Percentiles rank a stretch among this genome's conserved stretches.
These are phyloP conservation scores for Chrysanthemum makinoi DNA, from an alignment of 129 eudicot species.

Conservation along the genomic window DNA sequence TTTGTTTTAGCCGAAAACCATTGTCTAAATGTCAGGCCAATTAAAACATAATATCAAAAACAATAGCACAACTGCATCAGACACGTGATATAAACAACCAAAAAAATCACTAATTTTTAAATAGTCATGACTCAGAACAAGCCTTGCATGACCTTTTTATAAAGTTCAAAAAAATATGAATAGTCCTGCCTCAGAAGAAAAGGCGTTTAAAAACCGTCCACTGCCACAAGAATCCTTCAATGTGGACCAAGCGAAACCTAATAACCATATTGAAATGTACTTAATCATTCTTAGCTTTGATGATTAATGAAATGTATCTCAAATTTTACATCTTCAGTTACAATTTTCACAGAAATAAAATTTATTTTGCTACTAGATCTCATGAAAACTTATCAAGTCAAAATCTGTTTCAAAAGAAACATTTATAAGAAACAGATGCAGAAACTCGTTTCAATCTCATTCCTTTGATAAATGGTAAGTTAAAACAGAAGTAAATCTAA, in stretches of 20 bases:
- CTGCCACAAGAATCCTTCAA: too few relatives aligned
- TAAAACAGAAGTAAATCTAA: conserved; percentile 13
- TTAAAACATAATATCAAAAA: too few relatives aligned
- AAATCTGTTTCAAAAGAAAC: conserved; percentile 19
- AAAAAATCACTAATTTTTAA: too few relatives aligned
- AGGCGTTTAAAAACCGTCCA: too few relatives aligned
- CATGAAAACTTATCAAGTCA: conserved; percentile 12
- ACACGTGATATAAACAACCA: too few relatives aligned
- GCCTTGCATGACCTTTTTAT: too few relatives aligned
- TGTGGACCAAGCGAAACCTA: background rate
- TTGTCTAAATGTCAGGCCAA: too few relatives aligned
- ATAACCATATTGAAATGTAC: background rate
- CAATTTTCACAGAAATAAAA: conserved; percentile 5
- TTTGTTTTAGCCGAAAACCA: too few relatives aligned
- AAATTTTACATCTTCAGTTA: background rate
- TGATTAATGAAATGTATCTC: background rate
- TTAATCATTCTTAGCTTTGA: background rate
- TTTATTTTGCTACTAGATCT: conserved; percentile 25
- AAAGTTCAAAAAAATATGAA: too few relatives aligned
- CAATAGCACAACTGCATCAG: too few relatives aligned
- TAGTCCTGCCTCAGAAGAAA: too few relatives aligned
- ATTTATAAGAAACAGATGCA: conserved; percentile 12
- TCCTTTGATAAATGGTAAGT: conserved; percentile 22
- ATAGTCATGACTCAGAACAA: too few relatives aligned
- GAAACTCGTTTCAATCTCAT: conserved; percentile 24